These are phyloP conservation scores for Phytophthora chlamydospora DNA, from an alignment of 352 stramenopile species.

Conservation along the genomic window DNA sequence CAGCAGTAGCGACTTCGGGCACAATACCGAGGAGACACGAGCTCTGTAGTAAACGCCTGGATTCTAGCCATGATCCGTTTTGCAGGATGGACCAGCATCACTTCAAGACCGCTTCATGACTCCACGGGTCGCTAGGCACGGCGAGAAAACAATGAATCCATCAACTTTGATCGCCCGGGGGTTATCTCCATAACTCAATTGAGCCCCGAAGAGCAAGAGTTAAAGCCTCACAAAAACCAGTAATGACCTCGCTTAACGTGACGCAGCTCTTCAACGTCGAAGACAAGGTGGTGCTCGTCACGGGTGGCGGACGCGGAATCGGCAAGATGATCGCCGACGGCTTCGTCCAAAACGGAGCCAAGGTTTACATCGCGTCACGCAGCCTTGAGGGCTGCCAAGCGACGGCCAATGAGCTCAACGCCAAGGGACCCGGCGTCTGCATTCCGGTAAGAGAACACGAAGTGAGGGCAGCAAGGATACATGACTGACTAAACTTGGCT, in stretches of 20 bases:
- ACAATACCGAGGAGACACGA: too few relatives aligned
- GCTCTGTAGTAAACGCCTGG: slow-evolving; percentile 2
- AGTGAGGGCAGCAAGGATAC: too few relatives aligned
- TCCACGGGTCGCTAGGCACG: too few relatives aligned
- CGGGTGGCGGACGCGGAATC: slow-evolving; percentile 92
- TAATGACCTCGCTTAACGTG: slow-evolving; percentile 36
- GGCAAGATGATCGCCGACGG: slow-evolving; percentile 95
- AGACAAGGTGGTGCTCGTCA: slow-evolving; percentile 90
- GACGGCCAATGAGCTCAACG: slow-evolving; percentile 70
- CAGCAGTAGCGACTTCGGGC: too few relatives aligned
- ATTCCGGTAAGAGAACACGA: slow-evolving; percentile 57
- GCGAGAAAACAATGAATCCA: too few relatives aligned
- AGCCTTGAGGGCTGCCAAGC: slow-evolving; percentile 81
- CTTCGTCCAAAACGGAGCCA: slow-evolving; percentile 91
- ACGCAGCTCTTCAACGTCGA: slow-evolving; percentile 65
- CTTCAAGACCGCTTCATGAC: not conserved
- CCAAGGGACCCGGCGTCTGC: slow-evolving; percentile 62
- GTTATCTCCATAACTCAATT: too few relatives aligned
- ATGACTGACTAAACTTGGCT: too few relatives aligned
- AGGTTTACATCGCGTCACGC: slow-evolving; percentile 92
- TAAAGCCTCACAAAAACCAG: too few relatives aligned
- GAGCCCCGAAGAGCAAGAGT: not conserved
- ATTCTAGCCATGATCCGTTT: too few relatives aligned
- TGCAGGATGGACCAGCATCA: too few relatives aligned
- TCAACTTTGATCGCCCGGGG: too few relatives aligned